Percentiles rank a stretch among this genome's conserved stretches.
These are phyloP conservation scores for Mycena venus DNA, from an alignment of 768 basidiomycete species.

Conservation along the genomic window DNA sequence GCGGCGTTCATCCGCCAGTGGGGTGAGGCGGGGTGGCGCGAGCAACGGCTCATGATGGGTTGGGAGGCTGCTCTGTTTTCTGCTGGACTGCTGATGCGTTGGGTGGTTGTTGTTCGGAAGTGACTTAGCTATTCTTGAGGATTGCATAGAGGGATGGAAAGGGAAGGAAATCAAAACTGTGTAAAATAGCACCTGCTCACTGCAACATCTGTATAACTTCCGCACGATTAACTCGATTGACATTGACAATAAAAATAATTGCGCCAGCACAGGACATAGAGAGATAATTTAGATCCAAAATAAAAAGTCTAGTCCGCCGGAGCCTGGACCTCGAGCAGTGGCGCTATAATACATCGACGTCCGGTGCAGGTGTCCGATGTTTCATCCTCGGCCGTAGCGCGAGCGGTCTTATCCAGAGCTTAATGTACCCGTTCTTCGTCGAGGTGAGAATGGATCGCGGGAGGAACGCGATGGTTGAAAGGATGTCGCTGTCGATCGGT, in stretches of 20 bases:
- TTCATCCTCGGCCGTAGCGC: conserved; percentile 55
- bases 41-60: conserved; percentile 58
- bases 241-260: background rate
- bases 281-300: conserved; percentile 14
- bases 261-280: background rate
- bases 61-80: conserved; percentile 68
- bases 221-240: background rate
- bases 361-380: conserved; percentile 24
- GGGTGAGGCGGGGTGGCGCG: conserved; percentile 57
- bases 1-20: conserved; percentile 44
- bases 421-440: conserved; percentile 83
- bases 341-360: conserved; percentile 22
- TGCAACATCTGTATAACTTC: background rate
- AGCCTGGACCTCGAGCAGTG: no score
- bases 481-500: conserved; percentile 83
- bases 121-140: background rate
- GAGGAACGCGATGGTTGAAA: conserved; percentile 83
- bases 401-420: conserved; percentile 87
- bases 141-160: background rate
- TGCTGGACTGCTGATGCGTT: conserved; percentile 59
- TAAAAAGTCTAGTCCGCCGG: background rate
- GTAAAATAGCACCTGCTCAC: background rate
- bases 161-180: background rate
- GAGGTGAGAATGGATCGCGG: conserved; percentile 83
- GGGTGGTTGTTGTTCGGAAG: conserved; percentile 55